These are phyloP conservation scores for Erysimum cheiri DNA, from an alignment of 441 rosid genomes.

Conservation along the genomic window DNA sequence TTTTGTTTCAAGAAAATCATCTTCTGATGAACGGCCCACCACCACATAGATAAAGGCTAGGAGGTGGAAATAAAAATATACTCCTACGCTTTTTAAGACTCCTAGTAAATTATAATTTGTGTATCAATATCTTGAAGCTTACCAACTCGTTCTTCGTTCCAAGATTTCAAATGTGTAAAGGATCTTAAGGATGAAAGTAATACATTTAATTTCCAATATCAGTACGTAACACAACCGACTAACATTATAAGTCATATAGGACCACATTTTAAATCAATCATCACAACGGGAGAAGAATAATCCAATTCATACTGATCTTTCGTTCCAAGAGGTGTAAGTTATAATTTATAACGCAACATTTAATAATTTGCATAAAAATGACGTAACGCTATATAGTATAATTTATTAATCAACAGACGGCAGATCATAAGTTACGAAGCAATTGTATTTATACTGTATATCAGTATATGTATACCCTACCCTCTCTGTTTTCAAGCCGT, in stretches of 20 bases:
- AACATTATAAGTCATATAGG: conserved; percentile 13
- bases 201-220: conserved; percentile 2
- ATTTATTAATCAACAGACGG: background rate
- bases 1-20: background rate
- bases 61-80: background rate
- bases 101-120: background rate
- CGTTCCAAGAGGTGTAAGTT: conserved; percentile 1
- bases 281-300: conserved; percentile 21
- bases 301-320: conserved; percentile 34
- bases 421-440: background rate
- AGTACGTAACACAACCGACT: conserved; percentile 28
- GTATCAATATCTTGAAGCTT: background rate
- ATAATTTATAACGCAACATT: conserved; percentile 6
- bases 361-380: conserved; percentile 2
- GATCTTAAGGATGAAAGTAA: background rate
- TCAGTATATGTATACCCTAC: background rate
- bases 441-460: background rate
- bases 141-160: conserved; percentile 12
- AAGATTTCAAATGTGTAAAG: background rate
- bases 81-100: background rate
- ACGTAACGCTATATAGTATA: background rate
- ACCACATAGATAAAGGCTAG: background rate
- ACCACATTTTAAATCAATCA: conserved; percentile 19
- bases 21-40: background rate
- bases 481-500: background rate